Percentiles rank a stretch among this genome's conserved stretches.
Evolutionary conservation across 345 rosid species (phyloP).

Genomic region (Citrus trifoliata): DNA sequence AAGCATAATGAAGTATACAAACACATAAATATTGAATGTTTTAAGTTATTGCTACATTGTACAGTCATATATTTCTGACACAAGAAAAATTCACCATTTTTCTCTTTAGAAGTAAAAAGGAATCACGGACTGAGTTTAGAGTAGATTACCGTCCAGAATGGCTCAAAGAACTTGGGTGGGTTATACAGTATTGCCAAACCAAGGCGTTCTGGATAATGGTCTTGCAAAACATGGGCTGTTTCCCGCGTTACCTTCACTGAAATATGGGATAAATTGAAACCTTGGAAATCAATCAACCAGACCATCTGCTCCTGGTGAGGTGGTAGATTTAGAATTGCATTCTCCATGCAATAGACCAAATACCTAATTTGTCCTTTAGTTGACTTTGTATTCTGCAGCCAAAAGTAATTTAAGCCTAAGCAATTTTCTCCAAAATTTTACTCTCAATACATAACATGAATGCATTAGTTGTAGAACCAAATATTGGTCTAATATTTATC

Average conservation of each 20-base stretch:
- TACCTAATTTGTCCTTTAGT: conserved; percentile 80
- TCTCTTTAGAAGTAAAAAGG: not conserved
- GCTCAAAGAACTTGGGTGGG: conserved; percentile 93
- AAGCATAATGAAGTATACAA: not conserved
- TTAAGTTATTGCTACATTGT: not conserved
- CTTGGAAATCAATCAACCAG: conserved; percentile 88
- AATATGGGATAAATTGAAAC: conserved; percentile 65
- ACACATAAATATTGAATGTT: not conserved
- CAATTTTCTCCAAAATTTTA: not conserved
- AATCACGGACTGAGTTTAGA: not conserved
- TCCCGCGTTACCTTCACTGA: conserved; percentile 80
- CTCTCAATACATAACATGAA: not conserved
- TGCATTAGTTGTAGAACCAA: not conserved
- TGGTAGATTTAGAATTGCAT: conserved; percentile 76
- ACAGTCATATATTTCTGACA: not conserved
- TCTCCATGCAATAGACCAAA: conserved; percentile 97
- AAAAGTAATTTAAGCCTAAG: conserved; percentile 8
- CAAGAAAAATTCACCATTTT: not conserved
- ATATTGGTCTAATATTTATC: not conserved
- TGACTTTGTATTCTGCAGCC: conserved; percentile 80
- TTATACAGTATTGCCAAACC: conserved; percentile 78
- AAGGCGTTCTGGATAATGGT: conserved; percentile 85
- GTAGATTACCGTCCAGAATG: conserved; percentile 69
- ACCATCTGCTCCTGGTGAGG: conserved; percentile 79
- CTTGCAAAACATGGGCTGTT: conserved; percentile 83